Percentiles rank a stretch among this genome's conserved stretches.
These are phyloP conservation scores for Arthrocladium fulminans DNA, from an alignment of 2,329 filamentous ascomycete species.

Conservation along the genomic window DNA sequence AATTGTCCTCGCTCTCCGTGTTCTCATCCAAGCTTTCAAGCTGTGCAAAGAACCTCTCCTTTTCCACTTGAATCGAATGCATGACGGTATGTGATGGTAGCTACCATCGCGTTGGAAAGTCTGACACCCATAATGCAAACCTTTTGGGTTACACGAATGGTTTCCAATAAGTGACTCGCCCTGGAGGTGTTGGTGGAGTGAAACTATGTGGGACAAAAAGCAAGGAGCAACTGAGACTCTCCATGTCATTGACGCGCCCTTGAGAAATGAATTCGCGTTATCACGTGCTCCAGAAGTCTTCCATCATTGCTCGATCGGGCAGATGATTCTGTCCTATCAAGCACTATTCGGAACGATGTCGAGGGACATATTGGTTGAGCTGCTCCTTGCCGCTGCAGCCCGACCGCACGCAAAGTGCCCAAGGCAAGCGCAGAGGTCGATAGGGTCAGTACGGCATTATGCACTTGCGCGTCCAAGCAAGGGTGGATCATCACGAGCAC, in stretches of 20 bases:
- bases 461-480: background rate
- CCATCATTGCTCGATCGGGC: background rate
- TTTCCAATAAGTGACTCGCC: background rate
- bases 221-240: background rate
- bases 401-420: slow-evolving; percentile 18
- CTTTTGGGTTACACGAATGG: background rate
- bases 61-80: slow-evolving; percentile 11
- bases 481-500: slow-evolving; percentile 6
- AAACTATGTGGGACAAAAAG: slow-evolving; percentile 5
- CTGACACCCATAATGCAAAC: slow-evolving; percentile 7
- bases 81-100: slow-evolving; percentile 8
- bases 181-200: slow-evolving; percentile 3
- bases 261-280: slow-evolving; percentile 2
- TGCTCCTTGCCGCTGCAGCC: slow-evolving; percentile 18
- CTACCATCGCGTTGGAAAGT: background rate
- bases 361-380: slow-evolving; percentile 11
- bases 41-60: slow-evolving; percentile 20
- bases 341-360: slow-evolving; percentile 9
- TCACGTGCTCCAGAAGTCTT: background rate
- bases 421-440: slow-evolving; percentile 5
- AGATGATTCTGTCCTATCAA: background rate
- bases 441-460: background rate
- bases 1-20: slow-evolving; percentile 16
- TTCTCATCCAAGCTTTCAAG: slow-evolving; percentile 21
- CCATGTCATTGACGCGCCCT: background rate